Evolutionary conservation across 495 filamentous ascomycete genomes (phyloP), one percentile per base, ranked within the genome.

Genomic region (Cairneyella variabilis): DNA sequence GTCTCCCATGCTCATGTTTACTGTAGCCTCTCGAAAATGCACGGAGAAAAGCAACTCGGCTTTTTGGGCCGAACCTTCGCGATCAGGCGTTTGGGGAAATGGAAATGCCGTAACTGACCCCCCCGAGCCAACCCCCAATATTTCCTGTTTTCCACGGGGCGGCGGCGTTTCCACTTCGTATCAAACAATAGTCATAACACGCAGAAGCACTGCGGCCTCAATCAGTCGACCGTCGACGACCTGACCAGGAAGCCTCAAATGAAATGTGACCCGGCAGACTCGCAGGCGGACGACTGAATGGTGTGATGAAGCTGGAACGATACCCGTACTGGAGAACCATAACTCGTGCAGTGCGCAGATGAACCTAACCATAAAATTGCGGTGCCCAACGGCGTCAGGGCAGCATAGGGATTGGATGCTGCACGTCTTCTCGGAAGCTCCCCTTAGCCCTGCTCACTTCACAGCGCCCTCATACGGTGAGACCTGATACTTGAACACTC

Each of bases 131-230:
- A 47, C 46, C 39, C 41, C 40, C 48, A 27, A 34, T 43, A 0
- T 47, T 23, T 42, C n/a, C n/a, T n/a, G n/a, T n/a, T n/a, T n/a
- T n/a, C n/a, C n/a, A n/a, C n/a, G n/a, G n/a, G n/a, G n/a, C n/a
- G n/a, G n/a, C n/a, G n/a, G n/a, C n/a, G n/a, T n/a, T n/a, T n/a
- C n/a, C n/a, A n/a, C n/a, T n/a, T n/a, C n/a, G n/a, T n/a, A n/a
- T n/a, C n/a, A n/a, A n/a, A n/a, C n/a, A n/a, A n/a, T n/a, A n/a
- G n/a, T n/a, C n/a, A n/a, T n/a, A n/a, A n/a, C n/a, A n/a, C 22
- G 16, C 50, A 36, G 11, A 48, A 28, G 42, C 55, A 36, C 48
- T 43, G 43, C 55, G 55, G 49, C 56, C 45, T 45, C 47, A 48
- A 20, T 22, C 14, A n/a, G n/a, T 36, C 45, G 38, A 41, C 53